phyloP scores from a whole-genome alignment of 805 yeast species.

The Hanseniaspora hatyaiensis region DNA sequence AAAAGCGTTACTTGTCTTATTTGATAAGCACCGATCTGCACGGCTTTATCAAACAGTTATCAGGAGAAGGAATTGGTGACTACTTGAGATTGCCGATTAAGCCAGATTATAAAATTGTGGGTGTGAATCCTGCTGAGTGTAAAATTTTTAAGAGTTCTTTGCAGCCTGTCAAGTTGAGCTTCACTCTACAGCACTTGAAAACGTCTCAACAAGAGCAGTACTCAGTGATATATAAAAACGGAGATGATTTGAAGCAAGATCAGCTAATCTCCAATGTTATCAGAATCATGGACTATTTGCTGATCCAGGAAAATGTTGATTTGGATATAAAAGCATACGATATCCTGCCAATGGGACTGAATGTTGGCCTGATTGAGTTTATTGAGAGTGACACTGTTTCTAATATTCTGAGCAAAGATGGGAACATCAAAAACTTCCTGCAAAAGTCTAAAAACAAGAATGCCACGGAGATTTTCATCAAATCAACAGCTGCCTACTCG shows the following conservation, averaged over 20 bases:
- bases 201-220: conserved; percentile 41
- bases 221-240: conserved; percentile 84
- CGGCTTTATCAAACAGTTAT: conserved; percentile 28
- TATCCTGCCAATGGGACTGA: conserved; percentile 79
- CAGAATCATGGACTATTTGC: conserved; percentile 74
- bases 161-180: conserved; percentile 74
- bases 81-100: conserved; percentile 27
- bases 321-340: conserved; percentile 77
- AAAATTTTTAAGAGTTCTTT: conserved; percentile 84
- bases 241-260: conserved; percentile 91
- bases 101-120: conserved; percentile 31
- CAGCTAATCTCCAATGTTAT: conserved; percentile 93
- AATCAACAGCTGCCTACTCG: conserved; percentile 95
- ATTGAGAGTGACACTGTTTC: conserved; percentile 88
- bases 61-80: conserved; percentile 43
- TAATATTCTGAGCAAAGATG: conserved; percentile 57
- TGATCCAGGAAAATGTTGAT: conserved; percentile 83
- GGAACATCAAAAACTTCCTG: conserved; percentile 65
- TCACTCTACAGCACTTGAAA: conserved; percentile 32
- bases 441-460: conserved; percentile 44
- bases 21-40: conserved; percentile 31
- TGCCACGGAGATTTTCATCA: conserved; percentile 45
- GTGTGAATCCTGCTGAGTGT: conserved; percentile 67
- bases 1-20: conserved; percentile 53
- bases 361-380: conserved; percentile 87